Evolutionary conservation across 2,329 filamentous ascomycete genomes (phyloP), one percentile per base, ranked within the genome.

Genomic region (Conoideocrella luteorostrata): DNA sequence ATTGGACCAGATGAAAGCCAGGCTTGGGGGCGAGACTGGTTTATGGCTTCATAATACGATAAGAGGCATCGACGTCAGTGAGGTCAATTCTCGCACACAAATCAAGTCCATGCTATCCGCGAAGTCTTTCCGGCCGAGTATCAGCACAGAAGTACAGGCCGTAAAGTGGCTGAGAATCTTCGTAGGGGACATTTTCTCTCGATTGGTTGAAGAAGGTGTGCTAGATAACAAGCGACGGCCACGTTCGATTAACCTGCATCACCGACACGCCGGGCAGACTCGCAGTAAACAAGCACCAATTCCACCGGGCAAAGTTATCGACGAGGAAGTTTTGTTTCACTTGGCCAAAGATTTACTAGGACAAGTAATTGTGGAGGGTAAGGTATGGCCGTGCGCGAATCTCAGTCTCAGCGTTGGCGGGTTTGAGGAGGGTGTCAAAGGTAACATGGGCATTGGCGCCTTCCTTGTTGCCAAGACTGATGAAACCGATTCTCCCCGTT

Each of bases 51-150:
- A 95, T 65, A 80, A 84, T 43, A 85, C 84, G 10, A 84, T 97
- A 42, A 80, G 93, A 10, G 93, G 93, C 2, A 80, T 90, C 48
- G 93, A 98, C 61, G 70, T 72, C 39, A 93, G 85, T 55, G 90
- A 96, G 63, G 88, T 98, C 52, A 96, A 88, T 57, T 78, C 88
- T 22, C 76, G 91, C 41, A 95, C 89, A 2, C 87, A 93, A 57
- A 95, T 96, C 69, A 96, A 97, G 62, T 93, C 86, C 13, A 97
- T 98, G 90, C 72, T 97, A 12, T 96, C 89, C 2, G 90, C 93
- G 17, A 98, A 98, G 61, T 94, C 89, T 0, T 98, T 98, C 57
- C 77, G 87, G 21, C 93, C 93, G 0, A 80, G 76, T 44, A 91
- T 97, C 59, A 86, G 81, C 52, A 84, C 74, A 2, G 68, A 78